Evolutionary conservation across 768 basidiomycete species (phyloP).

Genomic region (Omphalotus guepiniiformis): DNA sequence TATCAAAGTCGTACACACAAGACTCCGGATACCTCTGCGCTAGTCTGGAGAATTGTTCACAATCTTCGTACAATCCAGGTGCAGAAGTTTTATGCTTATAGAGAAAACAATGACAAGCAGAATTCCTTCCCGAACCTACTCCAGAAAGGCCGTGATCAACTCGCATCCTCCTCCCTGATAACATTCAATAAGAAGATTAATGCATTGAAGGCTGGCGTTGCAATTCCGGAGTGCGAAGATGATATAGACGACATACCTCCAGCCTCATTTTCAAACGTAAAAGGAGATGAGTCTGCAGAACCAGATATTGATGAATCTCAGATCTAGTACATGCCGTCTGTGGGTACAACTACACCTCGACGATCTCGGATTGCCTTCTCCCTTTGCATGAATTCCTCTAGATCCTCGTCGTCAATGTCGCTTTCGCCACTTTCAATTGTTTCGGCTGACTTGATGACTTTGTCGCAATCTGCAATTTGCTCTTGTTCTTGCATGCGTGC

Average conservation of each 20-base stretch:
- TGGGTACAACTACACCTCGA: slow-evolving; percentile 9
- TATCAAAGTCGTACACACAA: slow-evolving; percentile 26
- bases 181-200: slow-evolving; percentile 31
- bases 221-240: slow-evolving; percentile 20
- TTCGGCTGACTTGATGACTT: too few species aligned
- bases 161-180: slow-evolving; percentile 21
- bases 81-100: slow-evolving; percentile 11
- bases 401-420: not conserved
- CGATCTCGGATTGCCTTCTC: slow-evolving; percentile 7
- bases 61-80: slow-evolving; percentile 11
- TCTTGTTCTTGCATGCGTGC: slow-evolving; percentile 15
- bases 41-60: slow-evolving; percentile 20
- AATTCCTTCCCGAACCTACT: slow-evolving; percentile 16
- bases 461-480: too few species aligned
- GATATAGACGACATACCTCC: slow-evolving; percentile 13
- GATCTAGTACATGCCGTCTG: not conserved
- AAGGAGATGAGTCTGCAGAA: not conserved
- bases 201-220: slow-evolving; percentile 9
- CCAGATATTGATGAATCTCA: not conserved
- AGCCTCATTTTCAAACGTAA: not conserved
- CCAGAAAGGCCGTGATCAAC: slow-evolving; percentile 14
- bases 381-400: not conserved
- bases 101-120: not conserved
- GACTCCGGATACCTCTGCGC: slow-evolving; percentile 10
- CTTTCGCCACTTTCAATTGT: too few species aligned